Base-by-base conservation (phyloP, 2,329 filamentous ascomycete species). In the Chalaropsis ovoidea region DNA sequence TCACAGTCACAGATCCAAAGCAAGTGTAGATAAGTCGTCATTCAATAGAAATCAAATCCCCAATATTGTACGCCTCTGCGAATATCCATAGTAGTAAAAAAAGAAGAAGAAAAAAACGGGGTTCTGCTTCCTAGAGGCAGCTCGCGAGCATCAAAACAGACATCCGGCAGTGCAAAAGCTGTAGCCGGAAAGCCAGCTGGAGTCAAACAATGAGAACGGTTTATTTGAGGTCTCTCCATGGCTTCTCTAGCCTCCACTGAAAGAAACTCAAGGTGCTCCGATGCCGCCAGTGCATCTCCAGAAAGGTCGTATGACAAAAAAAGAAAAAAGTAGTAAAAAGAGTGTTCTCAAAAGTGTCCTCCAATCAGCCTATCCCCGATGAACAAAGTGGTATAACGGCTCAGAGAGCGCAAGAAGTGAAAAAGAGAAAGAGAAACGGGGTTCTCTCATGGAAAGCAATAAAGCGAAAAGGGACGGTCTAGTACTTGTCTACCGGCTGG, bases 381-480 rank as follows among this genome's bases (percentile, higher is more conserved):
- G 65, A 67, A 67, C 27, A 67, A 39, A 67, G 63, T 65, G 65
- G 65, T 67, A 67, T 67, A 67, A 67, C 58, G 39, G 61, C 35
- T 47, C 27, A 13, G 27, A 31, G 19, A 15, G 43, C 22, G 27
- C 60, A 63, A 62, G 62, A 67, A 64, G 15, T 39, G 56, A 58
- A 67, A 56, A 65, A 56, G 42, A 56, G 45, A 11, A 62, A 62
- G 22, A 45, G 42, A 65, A 52, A 42, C 64, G 6, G 5, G 17
- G 17, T 31, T 27, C 52, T 42, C 47, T 13, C 45, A 52, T 47
- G 49, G 35, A 43, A 35, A 64, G 54, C 13, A 47, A 64, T 56
- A 35, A 42, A 35, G 35, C 5, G 41, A 41, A 60, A 60, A n/a
- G n/a, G 39, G 54, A 58, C 13, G 17, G 54, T 35, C 61, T 35